Evolutionary conservation across 192 early-diverging fungal species (phyloP), one percentile per base, ranked within the genome.

Genomic region (Backusella luteola): DNA sequence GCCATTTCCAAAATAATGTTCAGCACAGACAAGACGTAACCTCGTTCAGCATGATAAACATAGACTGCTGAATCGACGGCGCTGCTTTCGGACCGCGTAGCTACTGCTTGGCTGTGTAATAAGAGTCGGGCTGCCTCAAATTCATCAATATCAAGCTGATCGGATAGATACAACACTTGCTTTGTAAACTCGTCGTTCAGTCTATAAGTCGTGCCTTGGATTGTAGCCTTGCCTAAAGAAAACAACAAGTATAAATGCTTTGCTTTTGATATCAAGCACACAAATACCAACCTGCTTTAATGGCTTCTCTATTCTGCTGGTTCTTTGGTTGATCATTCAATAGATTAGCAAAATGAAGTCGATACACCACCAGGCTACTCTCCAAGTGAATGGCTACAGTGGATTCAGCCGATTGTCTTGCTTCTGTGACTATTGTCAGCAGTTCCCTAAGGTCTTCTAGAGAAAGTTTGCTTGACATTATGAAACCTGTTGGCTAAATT

Each of bases 81-180:
- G 12, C 86, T 87, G 46, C 34, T 34, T 0, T 41, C 41, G 21
- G 32, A 21, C 38, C n/a, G 29, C 3, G 36, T 15, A 1, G 68
- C 44, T n/a, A 66, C 11, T n/a, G 14, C 15, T n/a, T 3, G 21
- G 6, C 90, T 73, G 84, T 76, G 39, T 84, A 84, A 59, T 91
- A 84, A 41, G 94, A 85, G 69, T 9, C 89, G 80, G 11, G 93
- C 84, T 3, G 95, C 96, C 9, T 88, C 76, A 73, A 90, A 87
- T 79, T 97, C 96, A 83, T 93, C 90, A 49, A 96, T 85, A 34
- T 91, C 87, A 32, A 98, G 83, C 76, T 94, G 86, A 80, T 96
- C 94, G 3, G 94, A 93, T 36, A 98, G 78, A 76, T 88, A 81
- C 53, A 91, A 81, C 4, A 89, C 89, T 44, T 88, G 83, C 26